These are phyloP conservation scores for Cercospora beticola DNA, from an alignment of 2,329 filamentous ascomycete genomes.

Conservation along the genomic window DNA sequence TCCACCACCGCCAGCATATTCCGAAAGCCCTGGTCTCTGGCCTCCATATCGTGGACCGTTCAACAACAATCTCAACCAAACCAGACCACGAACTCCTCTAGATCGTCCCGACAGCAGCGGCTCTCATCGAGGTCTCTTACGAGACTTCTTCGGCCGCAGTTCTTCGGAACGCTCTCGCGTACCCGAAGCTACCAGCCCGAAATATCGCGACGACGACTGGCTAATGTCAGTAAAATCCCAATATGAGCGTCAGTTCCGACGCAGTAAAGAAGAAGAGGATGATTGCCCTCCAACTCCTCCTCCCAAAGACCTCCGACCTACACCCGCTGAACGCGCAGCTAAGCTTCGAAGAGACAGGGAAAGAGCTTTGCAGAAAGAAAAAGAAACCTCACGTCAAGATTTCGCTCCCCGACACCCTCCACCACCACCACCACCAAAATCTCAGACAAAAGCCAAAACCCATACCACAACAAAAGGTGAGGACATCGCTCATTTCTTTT, in stretches of 20 bases:
- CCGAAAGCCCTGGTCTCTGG: background rate
- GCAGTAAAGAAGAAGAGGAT: background rate
- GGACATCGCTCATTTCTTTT: conserved; percentile 18
- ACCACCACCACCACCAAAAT: background rate
- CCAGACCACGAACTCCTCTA: background rate
- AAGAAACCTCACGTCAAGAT: background rate
- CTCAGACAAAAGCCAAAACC: background rate
- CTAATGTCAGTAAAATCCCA: background rate
- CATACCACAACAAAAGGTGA: conserved; percentile 12
- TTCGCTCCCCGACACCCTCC: background rate
- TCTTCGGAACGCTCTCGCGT: conserved; percentile 9
- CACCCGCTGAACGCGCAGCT: background rate
- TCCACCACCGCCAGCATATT: background rate
- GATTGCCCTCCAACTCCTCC: conserved; percentile 1
- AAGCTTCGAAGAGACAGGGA: background rate
- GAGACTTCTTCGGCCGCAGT: conserved; percentile 10
- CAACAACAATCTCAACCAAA: background rate
- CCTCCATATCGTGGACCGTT: background rate
- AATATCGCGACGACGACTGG: conserved; percentile 12
- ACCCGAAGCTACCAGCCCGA: conserved; percentile 2
- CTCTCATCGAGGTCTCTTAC: conserved; percentile 13
- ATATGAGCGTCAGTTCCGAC: background rate
- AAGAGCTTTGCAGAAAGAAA: background rate
- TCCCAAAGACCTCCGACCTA: background rate
- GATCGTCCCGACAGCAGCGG: background rate